Percentiles rank a stretch among this genome's conserved stretches.
Evolutionary conservation across 2,329 filamentous ascomycete species (phyloP).

Genomic region (Trichoderma sp.): DNA sequence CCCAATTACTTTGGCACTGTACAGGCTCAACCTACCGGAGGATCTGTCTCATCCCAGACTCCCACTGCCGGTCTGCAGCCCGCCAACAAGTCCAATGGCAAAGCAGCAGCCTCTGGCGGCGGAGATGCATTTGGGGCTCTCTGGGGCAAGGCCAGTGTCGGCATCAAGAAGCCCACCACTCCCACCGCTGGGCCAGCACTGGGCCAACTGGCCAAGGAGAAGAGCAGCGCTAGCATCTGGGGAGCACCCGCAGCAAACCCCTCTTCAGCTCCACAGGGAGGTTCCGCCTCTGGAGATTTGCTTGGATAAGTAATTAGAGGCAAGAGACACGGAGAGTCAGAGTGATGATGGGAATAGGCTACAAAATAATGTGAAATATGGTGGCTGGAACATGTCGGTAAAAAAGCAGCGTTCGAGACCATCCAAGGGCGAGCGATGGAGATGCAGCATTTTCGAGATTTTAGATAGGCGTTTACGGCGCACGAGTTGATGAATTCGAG

Average conservation of each 20-base stretch:
- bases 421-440: conserved; percentile 22
- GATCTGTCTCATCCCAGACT: conserved; percentile 28
- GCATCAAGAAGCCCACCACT: conserved; percentile 73
- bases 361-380: conserved; percentile 13
- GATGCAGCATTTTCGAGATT: conserved; percentile 39
- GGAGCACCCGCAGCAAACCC: conserved; percentile 64
- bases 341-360: neutral
- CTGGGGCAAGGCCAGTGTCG: conserved; percentile 75
- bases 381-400: conserved; percentile 15
- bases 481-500: conserved; percentile 19
- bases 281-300: conserved; percentile 52
- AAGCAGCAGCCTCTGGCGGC: conserved; percentile 59
- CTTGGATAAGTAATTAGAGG: conserved; percentile 45
- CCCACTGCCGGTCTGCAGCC: conserved; percentile 49
- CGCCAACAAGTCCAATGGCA: conserved; percentile 52
- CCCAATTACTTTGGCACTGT: conserved; percentile 98
- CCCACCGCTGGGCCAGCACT: conserved; percentile 72
- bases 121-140: conserved; percentile 90
- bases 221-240: conserved; percentile 94
- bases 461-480: conserved; percentile 28
- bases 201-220: conserved; percentile 96
- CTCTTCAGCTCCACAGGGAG: conserved; percentile 40
- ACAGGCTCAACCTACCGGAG: conserved; percentile 46
- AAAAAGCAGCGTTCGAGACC: conserved; percentile 20
- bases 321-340: neutral